Percentiles rank a stretch among this genome's conserved stretches.
Evolutionary conservation across 495 filamentous ascomycete species (phyloP).

Genomic region (Saxophila tyrrhenica): DNA sequence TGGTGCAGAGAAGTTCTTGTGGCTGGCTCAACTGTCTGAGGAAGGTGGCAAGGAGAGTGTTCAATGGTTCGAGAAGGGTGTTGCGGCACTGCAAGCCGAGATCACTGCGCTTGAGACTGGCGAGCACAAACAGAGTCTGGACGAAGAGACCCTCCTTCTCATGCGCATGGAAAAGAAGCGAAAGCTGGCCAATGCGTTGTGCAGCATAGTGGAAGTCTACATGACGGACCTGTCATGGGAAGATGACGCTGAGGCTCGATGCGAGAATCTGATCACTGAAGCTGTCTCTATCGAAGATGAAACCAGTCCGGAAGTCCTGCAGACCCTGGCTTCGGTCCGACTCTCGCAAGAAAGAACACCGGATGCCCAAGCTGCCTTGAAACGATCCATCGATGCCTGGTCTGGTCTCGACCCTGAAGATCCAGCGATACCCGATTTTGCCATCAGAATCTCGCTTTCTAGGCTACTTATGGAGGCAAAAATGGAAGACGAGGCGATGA

Average conservation of each 20-base stretch:
- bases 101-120: constrained; percentile 41
- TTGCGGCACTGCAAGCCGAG: constrained; percentile 51
- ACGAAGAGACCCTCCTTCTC: constrained; percentile 35
- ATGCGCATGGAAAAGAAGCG: constrained; percentile 54
- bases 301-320: constrained; percentile 63
- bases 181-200: constrained; percentile 76
- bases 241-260: constrained; percentile 70
- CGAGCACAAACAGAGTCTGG: constrained; percentile 18
- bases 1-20: constrained; percentile 89
- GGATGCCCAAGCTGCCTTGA: constrained; percentile 69
- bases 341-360: constrained; percentile 71
- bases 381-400: constrained; percentile 67
- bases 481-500: constrained; percentile 72
- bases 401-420: constrained; percentile 55
- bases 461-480: constrained; percentile 80
- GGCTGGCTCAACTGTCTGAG: constrained; percentile 85
- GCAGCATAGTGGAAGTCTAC: constrained; percentile 84
- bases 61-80: constrained; percentile 76
- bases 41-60: constrained; percentile 77
- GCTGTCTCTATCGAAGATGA: constrained; percentile 66
- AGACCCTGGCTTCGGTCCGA: constrained; percentile 84
- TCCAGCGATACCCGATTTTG: constrained; percentile 60
- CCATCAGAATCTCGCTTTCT: constrained; percentile 69
- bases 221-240: constrained; percentile 98
- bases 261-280: constrained; percentile 77